Base-by-base conservation (phyloP, 208 protist species). In the Porcisia deanei region DNA sequence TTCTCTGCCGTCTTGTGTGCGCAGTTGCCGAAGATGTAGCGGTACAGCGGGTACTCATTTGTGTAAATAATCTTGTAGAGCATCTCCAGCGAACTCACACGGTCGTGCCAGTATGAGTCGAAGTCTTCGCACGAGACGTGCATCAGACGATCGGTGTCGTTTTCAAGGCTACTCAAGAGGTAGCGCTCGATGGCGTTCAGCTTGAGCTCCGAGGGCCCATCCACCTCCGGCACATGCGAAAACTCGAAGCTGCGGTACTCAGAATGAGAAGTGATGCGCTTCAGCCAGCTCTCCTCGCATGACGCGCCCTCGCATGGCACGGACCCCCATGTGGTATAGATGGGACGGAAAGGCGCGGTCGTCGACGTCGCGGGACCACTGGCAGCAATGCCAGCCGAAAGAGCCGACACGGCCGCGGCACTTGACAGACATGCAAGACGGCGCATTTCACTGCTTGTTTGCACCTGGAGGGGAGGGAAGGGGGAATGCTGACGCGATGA, bases 31-130 rank as follows among this genome's bases (percentile, higher is more conserved):
- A 95, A 92, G 55, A 95, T 84, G 79, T 89, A 91, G 63, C 79
- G 83, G 81, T 88, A 92, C 12, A 95, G 55, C 49, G 81, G 83
- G 79, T 79, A 89, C 20, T 86, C 55, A 45, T 90, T 71, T 1
- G 75, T 80, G 83, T 97, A 97, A 57, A 97, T 80, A 45, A 82
- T 88, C 52, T 79, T 72, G 81, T 85, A 95, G 41, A 96, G 83
- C 73, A 85, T 85, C 49, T 88, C 77, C 70, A 93, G 89, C n/a
- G 88, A 92, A 68, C 84, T 77, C 52, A 96, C 90, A 71, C 90
- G 91, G 76, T 97, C 94, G 45, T 80, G 77, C 94, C 94, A 97
- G 85, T 95, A 97, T 22, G 91, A 83, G 82, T 97, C 94, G 75
- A 97, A 97, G 80, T 96, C 94, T 55, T 90, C 90, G 60, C 88